A percentile compares a stretch with the other conserved stretches of the same genome.
phyloP scores from a whole-genome alignment of 2,329 filamentous ascomycete species.

The Neofusicoccum kwambonambiense region DNA sequence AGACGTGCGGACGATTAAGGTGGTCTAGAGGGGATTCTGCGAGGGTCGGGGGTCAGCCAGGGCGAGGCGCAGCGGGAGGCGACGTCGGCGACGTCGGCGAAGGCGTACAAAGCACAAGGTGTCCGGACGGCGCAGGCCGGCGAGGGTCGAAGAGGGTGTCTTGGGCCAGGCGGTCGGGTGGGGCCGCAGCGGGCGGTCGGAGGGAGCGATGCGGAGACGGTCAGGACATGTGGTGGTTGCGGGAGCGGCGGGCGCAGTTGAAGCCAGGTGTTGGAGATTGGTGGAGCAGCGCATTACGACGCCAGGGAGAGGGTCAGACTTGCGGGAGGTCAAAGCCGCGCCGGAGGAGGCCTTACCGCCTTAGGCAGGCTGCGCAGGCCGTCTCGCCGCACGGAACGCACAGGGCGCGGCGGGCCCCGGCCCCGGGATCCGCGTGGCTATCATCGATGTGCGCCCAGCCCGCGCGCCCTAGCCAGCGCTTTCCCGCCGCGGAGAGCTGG shows the following conservation, averaged over 20 bases:
- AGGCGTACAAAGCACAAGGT: conserved; percentile 14
- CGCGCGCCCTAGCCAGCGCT: not conserved
- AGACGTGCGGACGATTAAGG: not conserved
- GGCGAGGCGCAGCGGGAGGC: not conserved
- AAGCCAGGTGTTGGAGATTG: conserved; percentile 12
- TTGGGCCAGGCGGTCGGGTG: not conserved
- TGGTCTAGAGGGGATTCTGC: conserved; percentile 2
- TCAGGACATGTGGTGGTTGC: not conserved
- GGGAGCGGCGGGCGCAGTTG: not conserved
- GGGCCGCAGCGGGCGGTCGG: not conserved
- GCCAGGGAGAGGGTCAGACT: conserved; percentile 5
- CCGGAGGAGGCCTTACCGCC: not conserved
- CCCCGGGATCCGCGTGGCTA: not conserved
- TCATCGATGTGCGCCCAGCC: not conserved
- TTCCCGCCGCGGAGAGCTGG: not conserved
- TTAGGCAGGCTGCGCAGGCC: not conserved
- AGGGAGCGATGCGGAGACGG: not conserved
- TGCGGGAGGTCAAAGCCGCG: conserved; percentile 8
- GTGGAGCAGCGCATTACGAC: conserved; percentile 1
- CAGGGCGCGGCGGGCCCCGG: not conserved
- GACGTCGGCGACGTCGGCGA: not conserved
- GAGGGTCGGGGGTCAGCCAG: not conserved
- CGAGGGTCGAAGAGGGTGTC: not conserved
- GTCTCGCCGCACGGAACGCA: not conserved
- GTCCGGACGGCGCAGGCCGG: not conserved